Evolutionary conservation across 208 protist genomes (phyloP), one percentile per base, ranked within the genome.

Genomic region (Trypanosoma conorhini): DNA sequence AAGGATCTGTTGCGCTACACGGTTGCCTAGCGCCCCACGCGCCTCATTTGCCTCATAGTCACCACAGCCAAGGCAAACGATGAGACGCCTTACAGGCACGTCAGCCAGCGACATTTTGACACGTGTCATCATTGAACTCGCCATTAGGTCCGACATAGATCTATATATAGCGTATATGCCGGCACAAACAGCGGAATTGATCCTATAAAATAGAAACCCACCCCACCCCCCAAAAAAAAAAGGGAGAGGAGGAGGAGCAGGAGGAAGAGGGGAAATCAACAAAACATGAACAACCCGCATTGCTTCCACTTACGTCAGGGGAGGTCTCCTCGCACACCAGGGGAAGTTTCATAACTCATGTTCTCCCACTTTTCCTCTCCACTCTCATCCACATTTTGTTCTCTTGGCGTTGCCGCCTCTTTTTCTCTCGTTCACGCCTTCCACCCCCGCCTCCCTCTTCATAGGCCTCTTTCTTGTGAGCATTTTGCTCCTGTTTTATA

Each of bases 41-140:
- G 55, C 71, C 22, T 40, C 31, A 28, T 57, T 50, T 31, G 2
- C 13, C 21, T 61, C 51, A 13, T 50, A n/a, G 19, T 67, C 55
- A 28, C 31, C 65, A 50, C 63, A 83, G 10, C 90, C 82, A 35
- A 91, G 57, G 72, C 77, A 90, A 22, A 93, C 74, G 58, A 93
- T 80, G 21, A 93, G 72, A 33, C 81, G 74, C 54, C 26, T 56
- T 59, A 76, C 72, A 55, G 64, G 56, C 15, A 50, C n/a, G 33
- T 70, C 64, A 8, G 65, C 57, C 26, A 76, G 35, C 12, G 72
- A 76, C 48, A 70, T 5, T 38, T 48, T 63, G 5, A 71, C 46
- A 22, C 72, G 72, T 44, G 54, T 21, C 22, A 58, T 31, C 56
- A 62, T 46, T 3, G 59, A 70, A 52, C 28, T 42, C 28, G 31